phyloP scores from a whole-genome alignment of 257 asterid genomes.

The Paulownia fortunei region DNA sequence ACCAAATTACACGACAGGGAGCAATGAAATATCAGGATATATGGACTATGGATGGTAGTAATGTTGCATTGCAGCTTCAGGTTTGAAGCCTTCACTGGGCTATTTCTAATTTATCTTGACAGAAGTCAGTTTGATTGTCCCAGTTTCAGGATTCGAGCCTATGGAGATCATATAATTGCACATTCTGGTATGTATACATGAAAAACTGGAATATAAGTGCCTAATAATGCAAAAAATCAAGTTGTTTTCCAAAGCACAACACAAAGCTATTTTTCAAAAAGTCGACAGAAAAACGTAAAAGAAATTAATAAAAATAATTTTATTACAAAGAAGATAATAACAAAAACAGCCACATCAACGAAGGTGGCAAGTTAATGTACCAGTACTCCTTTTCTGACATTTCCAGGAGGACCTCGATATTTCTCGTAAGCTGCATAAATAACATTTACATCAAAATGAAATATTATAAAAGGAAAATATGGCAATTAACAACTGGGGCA shows the following conservation, averaged over 20 bases:
- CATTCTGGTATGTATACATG: neutral
- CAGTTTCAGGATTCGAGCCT: neutral
- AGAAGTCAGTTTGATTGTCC: neutral
- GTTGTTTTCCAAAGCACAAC: conserved; percentile 1
- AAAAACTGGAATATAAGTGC: conserved; percentile 9
- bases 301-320: neutral
- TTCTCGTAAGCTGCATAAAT: conserved; percentile 79
- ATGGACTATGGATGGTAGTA: neutral
- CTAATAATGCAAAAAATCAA: neutral
- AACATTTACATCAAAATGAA: neutral
- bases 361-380: conserved; percentile 45
- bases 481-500: neutral
- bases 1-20: neutral
- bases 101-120: neutral
- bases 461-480: neutral
- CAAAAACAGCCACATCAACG: neutral
- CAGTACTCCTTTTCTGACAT: conserved; percentile 98
- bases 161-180: neutral
- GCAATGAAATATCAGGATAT: neutral
- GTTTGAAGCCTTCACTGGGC: neutral
- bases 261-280: neutral
- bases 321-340: neutral
- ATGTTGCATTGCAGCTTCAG: neutral
- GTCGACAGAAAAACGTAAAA: neutral
- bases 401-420: conserved; percentile 94